Percentiles rank a stretch among this genome's conserved stretches.
Conservation (phyloP, 768 basidiomycete species). For the Boletus barrowsii region DNA sequence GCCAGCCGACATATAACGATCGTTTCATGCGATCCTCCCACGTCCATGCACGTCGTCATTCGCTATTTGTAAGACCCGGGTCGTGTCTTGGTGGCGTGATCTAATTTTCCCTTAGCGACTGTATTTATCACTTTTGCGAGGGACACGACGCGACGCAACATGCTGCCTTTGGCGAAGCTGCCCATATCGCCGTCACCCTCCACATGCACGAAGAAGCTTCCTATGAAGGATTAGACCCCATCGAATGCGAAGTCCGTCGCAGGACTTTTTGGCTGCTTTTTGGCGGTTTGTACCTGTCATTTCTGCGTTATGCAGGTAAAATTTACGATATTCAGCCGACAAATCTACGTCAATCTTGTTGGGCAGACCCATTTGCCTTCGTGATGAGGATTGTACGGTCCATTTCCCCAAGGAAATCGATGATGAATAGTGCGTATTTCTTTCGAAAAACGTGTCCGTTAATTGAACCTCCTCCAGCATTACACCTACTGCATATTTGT, state of each 20-base stretch:
- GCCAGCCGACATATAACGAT: constrained; percentile 80
- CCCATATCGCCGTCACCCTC: constrained; percentile 76
- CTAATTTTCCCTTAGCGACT: constrained; percentile 50
- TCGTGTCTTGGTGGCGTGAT: background rate
- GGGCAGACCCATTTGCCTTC: constrained; percentile 79
- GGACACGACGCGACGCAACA: constrained; percentile 86
- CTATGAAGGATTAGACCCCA: constrained; percentile 78
- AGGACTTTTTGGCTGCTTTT: constrained; percentile 88
- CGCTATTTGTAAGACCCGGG: constrained; percentile 72
- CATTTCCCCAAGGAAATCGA: constrained; percentile 87
- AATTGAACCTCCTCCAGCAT: constrained; percentile 48
- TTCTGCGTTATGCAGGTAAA: background rate
- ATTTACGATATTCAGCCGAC: constrained; percentile 52
- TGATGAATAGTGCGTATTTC: constrained; percentile 74
- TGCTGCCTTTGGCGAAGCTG: constrained; percentile 84
- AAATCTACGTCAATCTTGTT: constrained; percentile 87
- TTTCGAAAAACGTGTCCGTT: constrained; percentile 20
- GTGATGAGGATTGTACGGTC: constrained; percentile 88
- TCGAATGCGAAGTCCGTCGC: constrained; percentile 85
- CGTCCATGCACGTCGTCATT: constrained; percentile 80
- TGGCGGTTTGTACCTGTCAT: constrained; percentile 54
- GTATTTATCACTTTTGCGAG: constrained; percentile 84
- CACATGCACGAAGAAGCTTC: constrained; percentile 85
- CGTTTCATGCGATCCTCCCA: constrained; percentile 79
- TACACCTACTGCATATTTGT: constrained; percentile 77